Conservation (phyloP, 805 yeast species). For the Teunomyces cretensis region DNA sequence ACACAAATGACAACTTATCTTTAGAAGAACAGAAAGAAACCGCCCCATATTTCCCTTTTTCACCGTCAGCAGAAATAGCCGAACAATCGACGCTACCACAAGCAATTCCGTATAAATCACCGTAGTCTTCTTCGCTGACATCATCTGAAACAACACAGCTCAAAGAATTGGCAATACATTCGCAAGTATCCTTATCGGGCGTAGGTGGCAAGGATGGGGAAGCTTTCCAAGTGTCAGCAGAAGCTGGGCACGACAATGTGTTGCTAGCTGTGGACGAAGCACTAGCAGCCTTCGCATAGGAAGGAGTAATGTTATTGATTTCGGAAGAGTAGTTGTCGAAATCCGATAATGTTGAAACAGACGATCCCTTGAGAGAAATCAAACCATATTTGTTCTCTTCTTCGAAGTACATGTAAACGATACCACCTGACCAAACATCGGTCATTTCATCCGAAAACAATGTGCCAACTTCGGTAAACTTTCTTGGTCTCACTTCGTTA, state of each 20-base stretch:
- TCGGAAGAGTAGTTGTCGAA: slow-evolving; percentile 33
- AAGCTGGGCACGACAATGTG: slow-evolving; percentile 62
- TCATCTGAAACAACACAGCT: slow-evolving; percentile 59
- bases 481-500: slow-evolving; percentile 70
- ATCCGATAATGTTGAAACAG: slow-evolving; percentile 20
- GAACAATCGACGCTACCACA: slow-evolving; percentile 62
- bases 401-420: slow-evolving; percentile 87
- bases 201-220: slow-evolving; percentile 74
- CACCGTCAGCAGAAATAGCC: slow-evolving; percentile 63
- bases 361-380: slow-evolving; percentile 46
- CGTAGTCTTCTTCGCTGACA: slow-evolving; percentile 57
- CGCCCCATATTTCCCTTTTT: slow-evolving; percentile 66
- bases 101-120: slow-evolving; percentile 54
- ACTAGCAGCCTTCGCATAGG: slow-evolving; percentile 39
- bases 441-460: slow-evolving; percentile 72
- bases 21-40: slow-evolving; percentile 69
- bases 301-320: slow-evolving; percentile 37
- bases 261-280: slow-evolving; percentile 25
- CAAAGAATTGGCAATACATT: slow-evolving; percentile 57
- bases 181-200: slow-evolving; percentile 63
- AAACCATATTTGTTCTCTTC: slow-evolving; percentile 83
- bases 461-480: slow-evolving; percentile 71
- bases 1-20: slow-evolving; percentile 62
- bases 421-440: slow-evolving; percentile 92
- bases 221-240: slow-evolving; percentile 60